These are phyloP conservation scores for Oleoguttula mirabilis DNA, from an alignment of 495 filamentous ascomycete species.

Conservation along the genomic window DNA sequence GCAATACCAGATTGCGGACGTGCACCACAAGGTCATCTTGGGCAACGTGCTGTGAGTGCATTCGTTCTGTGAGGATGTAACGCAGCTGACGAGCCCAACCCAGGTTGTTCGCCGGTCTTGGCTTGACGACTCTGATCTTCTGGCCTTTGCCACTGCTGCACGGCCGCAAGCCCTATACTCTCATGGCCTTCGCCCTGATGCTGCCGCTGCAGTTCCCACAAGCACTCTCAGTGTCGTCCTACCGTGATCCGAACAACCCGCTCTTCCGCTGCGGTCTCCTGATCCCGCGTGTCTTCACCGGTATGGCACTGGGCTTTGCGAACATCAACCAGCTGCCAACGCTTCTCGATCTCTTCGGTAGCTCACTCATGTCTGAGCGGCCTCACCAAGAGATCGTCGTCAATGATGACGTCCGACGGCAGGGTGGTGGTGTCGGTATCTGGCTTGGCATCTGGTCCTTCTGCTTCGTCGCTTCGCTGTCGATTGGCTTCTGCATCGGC, in stretches of 20 bases:
- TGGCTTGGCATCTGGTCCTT: conserved; percentile 72
- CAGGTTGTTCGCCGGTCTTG: conserved; percentile 52
- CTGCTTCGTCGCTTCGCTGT: conserved; percentile 55
- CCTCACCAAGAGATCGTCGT: conserved; percentile 59
- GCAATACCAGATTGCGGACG: conserved; percentile 57
- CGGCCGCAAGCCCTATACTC: conserved; percentile 61
- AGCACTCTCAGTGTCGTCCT: conserved; percentile 45
- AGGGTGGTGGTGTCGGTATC: conserved; percentile 62
- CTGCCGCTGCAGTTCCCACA: conserved; percentile 66
- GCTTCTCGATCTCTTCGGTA: conserved; percentile 61
- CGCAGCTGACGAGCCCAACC: not conserved
- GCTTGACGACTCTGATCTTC: conserved; percentile 52
- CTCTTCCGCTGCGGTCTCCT: conserved; percentile 49
- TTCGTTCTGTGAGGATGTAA: not conserved
- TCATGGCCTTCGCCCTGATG: conserved; percentile 50
- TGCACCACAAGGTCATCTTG: conserved; percentile 50
- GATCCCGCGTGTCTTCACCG: conserved; percentile 49
- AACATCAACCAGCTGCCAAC: conserved; percentile 62
- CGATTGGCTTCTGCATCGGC: conserved; percentile 56
- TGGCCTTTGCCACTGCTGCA: conserved; percentile 70
- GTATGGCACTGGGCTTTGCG: conserved; percentile 57
- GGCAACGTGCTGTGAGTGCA: conserved; percentile 50
- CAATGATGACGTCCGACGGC: conserved; percentile 49
- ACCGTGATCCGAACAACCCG: conserved; percentile 43
- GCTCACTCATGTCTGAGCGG: conserved; percentile 54